Conservation (phyloP, 192 early-diverging fungal genomes). For the Chytriomyces sp. region DNA sequence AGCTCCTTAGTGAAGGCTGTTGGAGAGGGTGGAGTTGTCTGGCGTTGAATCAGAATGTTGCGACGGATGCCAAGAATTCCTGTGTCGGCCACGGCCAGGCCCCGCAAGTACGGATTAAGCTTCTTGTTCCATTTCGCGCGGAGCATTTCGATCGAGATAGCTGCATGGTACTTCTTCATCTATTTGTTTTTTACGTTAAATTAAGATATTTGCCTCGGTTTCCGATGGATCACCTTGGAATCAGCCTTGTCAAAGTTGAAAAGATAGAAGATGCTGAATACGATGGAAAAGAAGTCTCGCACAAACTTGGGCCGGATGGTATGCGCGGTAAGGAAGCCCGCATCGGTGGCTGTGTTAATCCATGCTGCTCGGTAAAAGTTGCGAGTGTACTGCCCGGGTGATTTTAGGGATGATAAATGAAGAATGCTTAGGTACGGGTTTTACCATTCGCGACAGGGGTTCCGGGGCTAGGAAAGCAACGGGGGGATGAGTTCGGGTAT, state of each 20-base stretch:
- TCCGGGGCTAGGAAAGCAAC: too few species aligned
- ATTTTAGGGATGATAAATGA: slow-evolving; percentile 70
- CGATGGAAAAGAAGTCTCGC: slow-evolving; percentile 72
- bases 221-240: slow-evolving; percentile 65
- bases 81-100: slow-evolving; percentile 47
- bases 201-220: neutral
- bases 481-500: neutral
- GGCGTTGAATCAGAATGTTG: slow-evolving; percentile 47
- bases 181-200: too few species aligned
- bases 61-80: slow-evolving; percentile 42
- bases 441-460: too few species aligned
- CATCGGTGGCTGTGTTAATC: slow-evolving; percentile 88
- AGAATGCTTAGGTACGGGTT: neutral
- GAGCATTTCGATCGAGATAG: slow-evolving; percentile 82
- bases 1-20: slow-evolving; percentile 42
- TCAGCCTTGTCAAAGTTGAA: slow-evolving; percentile 81
- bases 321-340: slow-evolving; percentile 92
- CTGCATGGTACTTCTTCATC: slow-evolving; percentile 71
- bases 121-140: slow-evolving; percentile 85
- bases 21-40: slow-evolving; percentile 39
- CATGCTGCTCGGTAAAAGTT: slow-evolving; percentile 91
- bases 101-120: slow-evolving; percentile 67
- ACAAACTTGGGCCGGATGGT: slow-evolving; percentile 70
- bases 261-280: slow-evolving; percentile 83
- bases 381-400: slow-evolving; percentile 80